A percentile compares a stretch with the other conserved stretches of the same genome.
These are phyloP conservation scores for Taiozyma sp. DNA, from an alignment of 1,139 yeast species.

Conservation along the genomic window DNA sequence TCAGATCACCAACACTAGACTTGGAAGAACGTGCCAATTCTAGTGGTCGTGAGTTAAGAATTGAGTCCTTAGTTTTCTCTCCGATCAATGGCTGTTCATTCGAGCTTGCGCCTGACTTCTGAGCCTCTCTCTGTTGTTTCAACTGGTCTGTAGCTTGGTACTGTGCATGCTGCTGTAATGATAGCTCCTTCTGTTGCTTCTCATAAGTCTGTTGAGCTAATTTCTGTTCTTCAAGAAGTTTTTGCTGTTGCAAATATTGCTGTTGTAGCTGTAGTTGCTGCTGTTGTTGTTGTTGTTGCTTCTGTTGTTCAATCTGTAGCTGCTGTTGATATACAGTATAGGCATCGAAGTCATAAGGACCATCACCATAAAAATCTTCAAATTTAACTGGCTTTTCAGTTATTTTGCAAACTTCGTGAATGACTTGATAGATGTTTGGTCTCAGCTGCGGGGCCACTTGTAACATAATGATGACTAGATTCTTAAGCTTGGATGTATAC, in stretches of 20 bases:
- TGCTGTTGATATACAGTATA: slow-evolving; percentile 32
- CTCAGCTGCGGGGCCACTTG: slow-evolving; percentile 77
- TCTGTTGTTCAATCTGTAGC: slow-evolving; percentile 25
- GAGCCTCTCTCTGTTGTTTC: not conserved
- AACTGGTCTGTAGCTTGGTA: slow-evolving; percentile 1
- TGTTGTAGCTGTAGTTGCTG: slow-evolving; percentile 25
- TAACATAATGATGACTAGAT: slow-evolving; percentile 72
- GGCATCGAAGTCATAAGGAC: slow-evolving; percentile 34
- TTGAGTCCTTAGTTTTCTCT: slow-evolving; percentile 1
- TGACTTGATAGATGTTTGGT: slow-evolving; percentile 83
- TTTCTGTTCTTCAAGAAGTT: slow-evolving; percentile 2
- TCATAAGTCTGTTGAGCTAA: not conserved
- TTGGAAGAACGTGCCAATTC: slow-evolving; percentile 19
- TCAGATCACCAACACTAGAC: slow-evolving; percentile 18
- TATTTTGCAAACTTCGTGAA: slow-evolving; percentile 62
- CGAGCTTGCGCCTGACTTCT: not conserved
- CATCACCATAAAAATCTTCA: slow-evolving; percentile 31
- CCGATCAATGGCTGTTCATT: not conserved
- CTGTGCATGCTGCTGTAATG: slow-evolving; percentile 1
- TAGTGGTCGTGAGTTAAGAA: slow-evolving; percentile 14
- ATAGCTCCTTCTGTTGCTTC: not conserved
- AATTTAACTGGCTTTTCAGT: slow-evolving; percentile 55
- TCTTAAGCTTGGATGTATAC: slow-evolving; percentile 60
- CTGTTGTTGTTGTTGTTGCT: slow-evolving; percentile 25
- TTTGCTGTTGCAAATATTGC: slow-evolving; percentile 16